Conservation (phyloP, 306 rosid species). For the Prunus campanulata region DNA sequence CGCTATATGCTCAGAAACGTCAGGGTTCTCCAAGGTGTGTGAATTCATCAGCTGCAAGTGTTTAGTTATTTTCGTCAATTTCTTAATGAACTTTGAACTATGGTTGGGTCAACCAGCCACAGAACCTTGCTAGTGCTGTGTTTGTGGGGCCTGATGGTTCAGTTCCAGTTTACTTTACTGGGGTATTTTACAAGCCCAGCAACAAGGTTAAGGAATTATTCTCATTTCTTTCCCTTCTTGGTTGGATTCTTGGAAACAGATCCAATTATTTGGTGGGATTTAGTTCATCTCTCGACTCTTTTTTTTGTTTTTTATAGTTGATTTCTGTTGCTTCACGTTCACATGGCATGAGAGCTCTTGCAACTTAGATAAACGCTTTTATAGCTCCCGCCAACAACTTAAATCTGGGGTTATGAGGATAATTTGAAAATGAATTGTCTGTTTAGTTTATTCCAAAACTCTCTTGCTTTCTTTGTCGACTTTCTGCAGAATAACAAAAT, state of each 20-base stretch:
- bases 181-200: too few relatives aligned
- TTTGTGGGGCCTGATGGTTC: neutral
- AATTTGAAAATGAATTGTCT: neutral
- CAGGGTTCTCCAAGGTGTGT: constrained; percentile 83
- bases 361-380: neutral
- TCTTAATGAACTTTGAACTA: neutral
- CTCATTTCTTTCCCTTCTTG: too few relatives aligned
- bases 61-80: neutral
- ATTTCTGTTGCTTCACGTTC: too few relatives aligned
- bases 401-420: neutral
- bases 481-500: neutral
- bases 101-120: neutral
- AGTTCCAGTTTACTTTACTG: neutral
- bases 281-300: neutral
- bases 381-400: neutral
- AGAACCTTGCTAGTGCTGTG: too few relatives aligned
- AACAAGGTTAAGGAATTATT: too few relatives aligned
- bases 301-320: neutral
- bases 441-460: neutral
- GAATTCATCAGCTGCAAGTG: constrained; percentile 10
- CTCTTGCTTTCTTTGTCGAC: neutral
- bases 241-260: neutral
- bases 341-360: neutral
- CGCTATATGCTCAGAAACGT: constrained; percentile 54
- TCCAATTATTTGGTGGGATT: neutral